These are phyloP conservation scores for Nectriaceae sp. DNA, from an alignment of 2,329 filamentous ascomycete species.

Conservation along the genomic window DNA sequence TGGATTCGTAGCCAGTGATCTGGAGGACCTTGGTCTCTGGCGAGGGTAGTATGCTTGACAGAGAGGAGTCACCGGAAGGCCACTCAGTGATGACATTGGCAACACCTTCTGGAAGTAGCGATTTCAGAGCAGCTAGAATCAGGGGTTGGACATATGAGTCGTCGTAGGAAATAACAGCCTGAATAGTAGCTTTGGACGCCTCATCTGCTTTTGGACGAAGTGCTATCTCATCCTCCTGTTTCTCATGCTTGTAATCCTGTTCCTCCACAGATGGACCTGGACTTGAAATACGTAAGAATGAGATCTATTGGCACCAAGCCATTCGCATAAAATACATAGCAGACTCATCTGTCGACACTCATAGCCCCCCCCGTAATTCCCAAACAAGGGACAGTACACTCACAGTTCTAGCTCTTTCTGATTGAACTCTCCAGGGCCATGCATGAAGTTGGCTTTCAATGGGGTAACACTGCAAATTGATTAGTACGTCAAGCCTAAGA, in stretches of 20 bases:
- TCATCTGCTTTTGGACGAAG: constrained; percentile 20
- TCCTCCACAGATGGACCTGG: constrained; percentile 14
- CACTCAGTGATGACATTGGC: constrained; percentile 58
- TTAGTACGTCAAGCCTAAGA: constrained; percentile 6
- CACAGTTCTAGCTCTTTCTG: constrained; percentile 79
- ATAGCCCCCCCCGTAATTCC: constrained; percentile 11
- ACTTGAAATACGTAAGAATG: constrained; percentile 39
- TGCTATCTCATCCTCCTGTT: constrained; percentile 21
- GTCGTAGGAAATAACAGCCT: constrained; percentile 81
- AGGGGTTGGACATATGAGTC: constrained; percentile 89
- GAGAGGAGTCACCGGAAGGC: constrained; percentile 34
- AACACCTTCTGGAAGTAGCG: constrained; percentile 55
- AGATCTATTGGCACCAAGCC: constrained; percentile 32
- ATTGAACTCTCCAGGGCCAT: constrained; percentile 62
- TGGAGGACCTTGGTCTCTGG: constrained; percentile 62
- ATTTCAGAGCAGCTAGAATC: constrained; percentile 70
- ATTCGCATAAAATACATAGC: constrained; percentile 31
- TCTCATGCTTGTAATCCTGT: constrained; percentile 12
- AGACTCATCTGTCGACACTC: constrained; percentile 24
- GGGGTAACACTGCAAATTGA: constrained; percentile 71
- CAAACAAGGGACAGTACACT: constrained; percentile 50
- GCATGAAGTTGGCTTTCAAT: constrained; percentile 90
- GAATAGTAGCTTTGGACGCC: constrained; percentile 33
- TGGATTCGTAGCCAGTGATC: constrained; percentile 81
- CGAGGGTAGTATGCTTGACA: constrained; percentile 38